A percentile compares a stretch with the other conserved stretches of the same genome.
Conservation (phyloP, 179 eudicot genomes). For the Gypsophila paniculata region DNA sequence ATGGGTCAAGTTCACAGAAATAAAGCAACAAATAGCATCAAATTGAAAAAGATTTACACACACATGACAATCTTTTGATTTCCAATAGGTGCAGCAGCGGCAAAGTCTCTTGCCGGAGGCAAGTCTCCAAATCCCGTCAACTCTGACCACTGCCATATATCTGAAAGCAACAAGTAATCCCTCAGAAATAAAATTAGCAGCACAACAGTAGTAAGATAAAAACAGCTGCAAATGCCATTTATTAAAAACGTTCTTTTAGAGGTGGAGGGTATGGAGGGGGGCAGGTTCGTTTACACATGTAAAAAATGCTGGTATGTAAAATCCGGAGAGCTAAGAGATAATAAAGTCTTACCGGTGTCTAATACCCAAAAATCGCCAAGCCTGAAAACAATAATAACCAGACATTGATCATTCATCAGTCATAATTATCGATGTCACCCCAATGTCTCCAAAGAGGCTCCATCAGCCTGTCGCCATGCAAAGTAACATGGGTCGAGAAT, state of each 20-base stretch:
- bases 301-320: constrained; percentile 2
- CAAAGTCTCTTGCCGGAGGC: constrained; percentile 94
- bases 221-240: background rate
- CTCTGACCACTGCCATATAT: constrained; percentile 99
- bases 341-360: constrained; percentile 66
- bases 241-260: background rate
- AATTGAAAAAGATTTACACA: constrained; percentile 31
- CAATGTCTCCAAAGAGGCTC: too few species aligned
- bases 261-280: background rate
- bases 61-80: constrained; percentile 92
- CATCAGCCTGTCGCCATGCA: too few species aligned
- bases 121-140: constrained; percentile 91
- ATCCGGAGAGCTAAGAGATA: background rate
- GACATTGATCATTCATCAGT: background rate
- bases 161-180: constrained; percentile 35
- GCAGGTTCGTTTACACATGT: background rate
- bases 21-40: constrained; percentile 8
- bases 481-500: background rate
- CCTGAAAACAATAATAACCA: constrained; percentile 44
- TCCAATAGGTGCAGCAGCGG: constrained; percentile 90
- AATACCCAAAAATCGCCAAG: constrained; percentile 98
- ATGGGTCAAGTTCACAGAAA: constrained; percentile 12
- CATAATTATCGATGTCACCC: background rate
- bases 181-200: constrained; percentile 6
- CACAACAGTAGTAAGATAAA: background rate